Evolutionary conservation across 2,329 filamentous ascomycete species (phyloP), one percentile per base, ranked within the genome.

Genomic region (Penicillium hesseltinei): DNA sequence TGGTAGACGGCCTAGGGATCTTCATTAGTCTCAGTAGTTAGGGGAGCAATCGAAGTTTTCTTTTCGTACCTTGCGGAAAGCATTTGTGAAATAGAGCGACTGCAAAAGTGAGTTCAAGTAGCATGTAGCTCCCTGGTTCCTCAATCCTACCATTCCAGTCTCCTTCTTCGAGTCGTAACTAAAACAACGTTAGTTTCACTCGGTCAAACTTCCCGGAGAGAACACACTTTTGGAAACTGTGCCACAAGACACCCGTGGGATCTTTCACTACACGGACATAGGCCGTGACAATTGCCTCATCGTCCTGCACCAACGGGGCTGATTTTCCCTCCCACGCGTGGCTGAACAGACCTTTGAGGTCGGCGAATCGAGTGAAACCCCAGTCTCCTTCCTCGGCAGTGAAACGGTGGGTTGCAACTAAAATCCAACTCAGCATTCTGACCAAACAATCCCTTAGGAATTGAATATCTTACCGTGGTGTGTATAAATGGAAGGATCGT

Each of bases 161-260:
- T 97, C 92, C 73, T 94, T 96, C 79, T 97, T 99, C n/a, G 94
- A 97, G 73, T 99, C 92, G 73, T 99, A 99, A 77, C 80, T 82
- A 49, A 57, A 77, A 44, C 75, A 4, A 65, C 77, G 75, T 36
- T 17, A 48, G 7, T 13, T 25, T 23, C 40, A 21, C 13, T 17
- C n/a, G 21, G 47, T 47, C 23, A 17, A 15, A 21, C 8, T 5
- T 31, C 27, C 15, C 21, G 17, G 17, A 21, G 21, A 49, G 40
- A 51, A 60, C 72, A 57, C 65, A 77, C 75, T 77, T 76, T 58
- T 76, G 72, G 64, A 77, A 77, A 57, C 70, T 79, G 59, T 80
- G 78, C 78, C 78, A 80, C 54, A 80, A 62, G 13, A 80, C 78
- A 53, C 78, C 78, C 6, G 78, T 80, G 5, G 78, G 77, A 52